phyloP scores from a whole-genome alignment of 2,329 filamentous ascomycete species.

The Magnaporthiopsis incrustans region DNA sequence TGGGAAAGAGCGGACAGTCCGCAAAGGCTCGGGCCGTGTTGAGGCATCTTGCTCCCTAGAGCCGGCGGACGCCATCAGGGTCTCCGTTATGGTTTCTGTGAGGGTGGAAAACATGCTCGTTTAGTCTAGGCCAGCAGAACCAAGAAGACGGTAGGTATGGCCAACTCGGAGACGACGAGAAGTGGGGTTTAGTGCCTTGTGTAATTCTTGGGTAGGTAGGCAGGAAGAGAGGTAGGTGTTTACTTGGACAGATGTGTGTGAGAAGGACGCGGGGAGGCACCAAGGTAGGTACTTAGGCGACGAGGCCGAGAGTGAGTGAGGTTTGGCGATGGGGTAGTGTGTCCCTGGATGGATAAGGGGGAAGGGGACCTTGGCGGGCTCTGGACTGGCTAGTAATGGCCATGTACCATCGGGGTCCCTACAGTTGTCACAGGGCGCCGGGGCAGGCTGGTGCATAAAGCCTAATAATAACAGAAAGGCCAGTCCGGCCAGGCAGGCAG shows the following conservation, averaged over 20 bases:
- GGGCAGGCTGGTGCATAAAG: neutral
- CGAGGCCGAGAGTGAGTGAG: neutral
- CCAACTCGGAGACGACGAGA: neutral
- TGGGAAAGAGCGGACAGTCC: slow-evolving; percentile 21
- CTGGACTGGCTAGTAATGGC: neutral
- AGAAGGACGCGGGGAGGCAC: neutral
- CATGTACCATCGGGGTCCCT: neutral
- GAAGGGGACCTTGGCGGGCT: neutral
- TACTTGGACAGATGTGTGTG: too few species aligned
- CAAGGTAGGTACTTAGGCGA: neutral
- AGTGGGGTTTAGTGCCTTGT: neutral
- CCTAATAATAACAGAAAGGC: neutral
- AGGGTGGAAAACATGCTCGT: slow-evolving; percentile 21
- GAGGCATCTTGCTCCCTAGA: slow-evolving; percentile 13
- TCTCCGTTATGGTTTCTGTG: slow-evolving; percentile 20
- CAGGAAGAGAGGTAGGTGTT: neutral
- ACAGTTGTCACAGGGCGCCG: neutral
- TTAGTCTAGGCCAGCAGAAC: slow-evolving; percentile 4
- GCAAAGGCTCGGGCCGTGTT: slow-evolving; percentile 19
- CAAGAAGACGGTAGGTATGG: neutral
- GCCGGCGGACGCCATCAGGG: slow-evolving; percentile 13
- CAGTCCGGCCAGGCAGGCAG: neutral
- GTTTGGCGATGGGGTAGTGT: neutral
- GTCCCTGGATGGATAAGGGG: neutral
- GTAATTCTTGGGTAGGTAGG: neutral